Evolutionary conservation across 2,329 filamentous ascomycete species (phyloP), one percentile per base, ranked within the genome.

Genomic region (Ramularia endophylla): DNA sequence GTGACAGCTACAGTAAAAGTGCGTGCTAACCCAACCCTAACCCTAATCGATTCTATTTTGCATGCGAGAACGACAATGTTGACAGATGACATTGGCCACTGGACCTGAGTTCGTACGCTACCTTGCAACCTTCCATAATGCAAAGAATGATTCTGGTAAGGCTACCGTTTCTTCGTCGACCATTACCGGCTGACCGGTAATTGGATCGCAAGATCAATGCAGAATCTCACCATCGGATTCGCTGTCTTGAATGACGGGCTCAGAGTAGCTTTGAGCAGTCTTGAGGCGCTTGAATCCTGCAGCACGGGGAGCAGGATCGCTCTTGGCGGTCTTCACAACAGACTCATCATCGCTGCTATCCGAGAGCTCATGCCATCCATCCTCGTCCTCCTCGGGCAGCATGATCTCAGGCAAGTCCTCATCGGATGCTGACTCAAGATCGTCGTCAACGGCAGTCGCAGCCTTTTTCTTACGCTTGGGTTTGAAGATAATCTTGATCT

Each of bases 401-500:
- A 50, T 35, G 7, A 43, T 37, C 19, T 42, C 38, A 8, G 41
- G 36, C 27, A 15, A 37, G 15, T 53, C 53, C 12, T 57, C 54
- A 5, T 50, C 54, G 18, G 25, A 40, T 6, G 36, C 43, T 2
- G 27, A 31, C 13, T 47, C 46, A 15, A 43, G 40, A 12, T 47
- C 36, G 9, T 47, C 47, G 8, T 51, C 48, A 13, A 51, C 50
- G 13, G 45, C 44, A 3, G 22, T 33, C 8, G 39, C 38, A 19
- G 30, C 40, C 17, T 50, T 52, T 22, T 38, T 48, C 11, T 32
- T 41, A 12, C 50, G 48, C 40, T 54, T 56, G 13, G 42, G 41
- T 36, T 78, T 85, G 52, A 87, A 71, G 18, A 95, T 55, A 51
- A 79, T 79, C 29, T 80, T 75, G 1, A 89, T 67, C 50, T 88